Evolutionary conservation across 192 early-diverging fungal genomes (phyloP).

Genomic region (Gonapodya sp.): DNA sequence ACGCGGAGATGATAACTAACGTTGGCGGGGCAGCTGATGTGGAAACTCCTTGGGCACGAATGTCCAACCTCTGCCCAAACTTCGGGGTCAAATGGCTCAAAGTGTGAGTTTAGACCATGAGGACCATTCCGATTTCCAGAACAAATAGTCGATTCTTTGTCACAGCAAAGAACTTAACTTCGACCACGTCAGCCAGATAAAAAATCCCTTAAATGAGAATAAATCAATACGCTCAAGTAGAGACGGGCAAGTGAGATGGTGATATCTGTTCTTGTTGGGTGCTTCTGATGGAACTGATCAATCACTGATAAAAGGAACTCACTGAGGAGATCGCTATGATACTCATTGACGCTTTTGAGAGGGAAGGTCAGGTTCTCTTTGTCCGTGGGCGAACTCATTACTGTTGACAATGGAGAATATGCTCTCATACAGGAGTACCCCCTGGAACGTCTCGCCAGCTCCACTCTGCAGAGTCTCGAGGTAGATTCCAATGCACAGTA

Average conservation of each 20-base stretch:
- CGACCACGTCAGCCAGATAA: not conserved
- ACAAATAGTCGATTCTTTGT: not conserved
- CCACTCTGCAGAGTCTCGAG: not conserved
- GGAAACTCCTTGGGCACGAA: not conserved
- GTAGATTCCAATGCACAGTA: too few species aligned
- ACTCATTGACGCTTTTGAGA: constrained; percentile 8
- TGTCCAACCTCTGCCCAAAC: not conserved
- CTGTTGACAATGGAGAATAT: not conserved
- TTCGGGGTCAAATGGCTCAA: constrained; percentile 1
- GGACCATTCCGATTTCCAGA: not conserved
- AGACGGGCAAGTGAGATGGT: constrained; percentile 5
- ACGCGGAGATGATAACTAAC: constrained; percentile 3
- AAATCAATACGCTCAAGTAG: not conserved
- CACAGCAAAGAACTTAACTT: not conserved
- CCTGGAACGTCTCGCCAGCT: not conserved
- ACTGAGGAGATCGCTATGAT: not conserved
- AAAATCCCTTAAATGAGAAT: constrained; percentile 9
- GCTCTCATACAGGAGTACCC: not conserved
- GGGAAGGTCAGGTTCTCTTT: not conserved
- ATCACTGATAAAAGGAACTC: not conserved
- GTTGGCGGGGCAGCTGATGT: not conserved
- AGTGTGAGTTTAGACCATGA: not conserved
- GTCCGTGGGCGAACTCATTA: not conserved
- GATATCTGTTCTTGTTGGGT: not conserved
- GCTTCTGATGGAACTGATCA: not conserved